Evolutionary conservation across 2,329 filamentous ascomycete genomes (phyloP).

Genomic region (Colletotrichum tofieldiae): DNA sequence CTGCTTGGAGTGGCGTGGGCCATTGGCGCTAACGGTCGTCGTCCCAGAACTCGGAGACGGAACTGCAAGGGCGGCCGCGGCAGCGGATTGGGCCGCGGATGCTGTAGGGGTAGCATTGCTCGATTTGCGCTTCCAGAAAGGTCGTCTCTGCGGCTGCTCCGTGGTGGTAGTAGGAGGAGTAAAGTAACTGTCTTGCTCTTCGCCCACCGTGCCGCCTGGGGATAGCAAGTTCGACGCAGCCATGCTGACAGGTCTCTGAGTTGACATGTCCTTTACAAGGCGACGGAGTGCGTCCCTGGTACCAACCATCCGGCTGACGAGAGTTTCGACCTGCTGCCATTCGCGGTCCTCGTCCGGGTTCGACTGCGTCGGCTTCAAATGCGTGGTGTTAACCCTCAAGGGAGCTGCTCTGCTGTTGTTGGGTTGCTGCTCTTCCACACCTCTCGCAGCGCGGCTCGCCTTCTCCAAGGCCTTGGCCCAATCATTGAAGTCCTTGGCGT

Average conservation of each 20-base stretch:
- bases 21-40: constrained; percentile 51
- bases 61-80: constrained; percentile 59
- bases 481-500: constrained; percentile 86
- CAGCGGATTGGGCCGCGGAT: constrained; percentile 55
- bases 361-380: constrained; percentile 49
- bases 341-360: constrained; percentile 79
- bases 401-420: constrained; percentile 44
- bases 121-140: constrained; percentile 95
- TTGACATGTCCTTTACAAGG: constrained; percentile 87
- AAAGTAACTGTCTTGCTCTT: constrained; percentile 72
- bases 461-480: constrained; percentile 91
- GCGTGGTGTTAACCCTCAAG: constrained; percentile 50
- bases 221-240: constrained; percentile 57
- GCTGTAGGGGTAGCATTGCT: constrained; percentile 72
- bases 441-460: constrained; percentile 78
- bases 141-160: constrained; percentile 68
- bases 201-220: constrained; percentile 52
- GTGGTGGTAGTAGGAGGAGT: constrained; percentile 50
- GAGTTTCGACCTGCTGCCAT: constrained; percentile 88
- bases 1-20: constrained; percentile 51
- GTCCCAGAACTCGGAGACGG: constrained; percentile 58
- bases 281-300: constrained; percentile 90
- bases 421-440: constrained; percentile 54
- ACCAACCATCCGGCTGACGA: constrained; percentile 89
- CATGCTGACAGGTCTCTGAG: constrained; percentile 65